A percentile compares a stretch with the other conserved stretches of the same genome.
Evolutionary conservation across 2,329 filamentous ascomycete species (phyloP).

Genomic region (Fusarium torreyae): DNA sequence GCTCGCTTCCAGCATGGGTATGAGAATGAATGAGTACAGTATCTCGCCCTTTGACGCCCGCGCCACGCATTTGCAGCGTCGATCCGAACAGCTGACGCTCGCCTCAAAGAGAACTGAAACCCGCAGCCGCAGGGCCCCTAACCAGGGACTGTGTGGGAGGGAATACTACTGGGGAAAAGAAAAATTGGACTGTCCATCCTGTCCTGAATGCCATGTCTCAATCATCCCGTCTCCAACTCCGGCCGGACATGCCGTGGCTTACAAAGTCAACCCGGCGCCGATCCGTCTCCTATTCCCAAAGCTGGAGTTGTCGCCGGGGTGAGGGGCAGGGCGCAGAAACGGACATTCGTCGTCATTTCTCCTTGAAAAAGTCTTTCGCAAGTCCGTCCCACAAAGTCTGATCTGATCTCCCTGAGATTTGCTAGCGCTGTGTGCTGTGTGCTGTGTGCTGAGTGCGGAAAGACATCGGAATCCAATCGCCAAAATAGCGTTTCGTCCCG

Average conservation of each 20-base stretch:
- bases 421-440: too few relatives aligned
- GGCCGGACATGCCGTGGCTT: constrained; percentile 33
- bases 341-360: constrained; percentile 37
- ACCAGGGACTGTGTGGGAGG: constrained; percentile 17
- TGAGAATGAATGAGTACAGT: neutral
- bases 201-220: constrained; percentile 4
- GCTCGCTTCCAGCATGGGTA: constrained; percentile 20
- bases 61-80: constrained; percentile 35
- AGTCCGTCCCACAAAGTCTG: neutral
- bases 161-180: neutral
- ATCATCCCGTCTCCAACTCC: constrained; percentile 10
- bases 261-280: constrained; percentile 16
- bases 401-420: constrained; percentile 15
- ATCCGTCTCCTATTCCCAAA: constrained; percentile 29
- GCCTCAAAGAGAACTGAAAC: constrained; percentile 42
- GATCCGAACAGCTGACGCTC: constrained; percentile 39
- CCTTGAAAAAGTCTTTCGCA: constrained; percentile 10
- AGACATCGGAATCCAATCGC: constrained; percentile 7
- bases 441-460: neutral
- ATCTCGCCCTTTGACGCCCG: constrained; percentile 18
- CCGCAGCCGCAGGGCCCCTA: constrained; percentile 28
- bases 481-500: constrained; percentile 22
- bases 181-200: neutral
- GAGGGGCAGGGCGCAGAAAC: constrained; percentile 5
- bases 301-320: constrained; percentile 19